Evolutionary conservation across 768 basidiomycete species (phyloP), one percentile per base, ranked within the genome.

Genomic region (Boletellus sp.): DNA sequence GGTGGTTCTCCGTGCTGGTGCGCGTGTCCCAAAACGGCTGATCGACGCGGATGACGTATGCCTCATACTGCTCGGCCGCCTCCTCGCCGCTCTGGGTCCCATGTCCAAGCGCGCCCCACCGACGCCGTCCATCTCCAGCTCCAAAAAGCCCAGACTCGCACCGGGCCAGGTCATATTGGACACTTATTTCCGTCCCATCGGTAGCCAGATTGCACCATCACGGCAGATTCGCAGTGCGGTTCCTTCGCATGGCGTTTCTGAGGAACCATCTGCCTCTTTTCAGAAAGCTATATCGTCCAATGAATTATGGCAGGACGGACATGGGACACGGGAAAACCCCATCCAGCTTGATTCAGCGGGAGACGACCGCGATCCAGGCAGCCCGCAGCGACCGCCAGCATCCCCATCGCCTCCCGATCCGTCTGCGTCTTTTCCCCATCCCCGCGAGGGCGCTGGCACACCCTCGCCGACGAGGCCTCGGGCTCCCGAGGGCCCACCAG

Each of bases 1-100:
- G n/a, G n/a, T n/a, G n/a, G n/a, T n/a, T n/a, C n/a, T n/a, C n/a
- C n/a, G n/a, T n/a, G n/a, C n/a, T n/a, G n/a, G n/a, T 44, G 17
- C 6, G 41, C n/a, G 41, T 28, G 32, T 59, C 57, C 62, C 28
- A 54, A 65, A 61, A 62, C 23, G 13, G 52, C 33, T 56, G 62
- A 63, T 63, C 62, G 62, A 65, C 62, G 53, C 40, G 24, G 11
- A 56, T 63, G 62, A 63, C 62, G 62, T 63, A 65, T 50, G 35
- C 37, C 33, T 52, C 43, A 50, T 53, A 52, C 22, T n/a, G n/a
- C n/a, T n/a, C n/a, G 54, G 54, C 47, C 52, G 35, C 16, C 39
- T 42, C 41, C 33, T 44, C 34, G 23, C 56, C 60, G 56, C 53
- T 45, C 56, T 53, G n/a, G 23, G 39, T 44, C 9, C 22, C 60